Evolutionary conservation across 345 rosid genomes (phyloP).

Genomic region (Heritiera littoralis): DNA sequence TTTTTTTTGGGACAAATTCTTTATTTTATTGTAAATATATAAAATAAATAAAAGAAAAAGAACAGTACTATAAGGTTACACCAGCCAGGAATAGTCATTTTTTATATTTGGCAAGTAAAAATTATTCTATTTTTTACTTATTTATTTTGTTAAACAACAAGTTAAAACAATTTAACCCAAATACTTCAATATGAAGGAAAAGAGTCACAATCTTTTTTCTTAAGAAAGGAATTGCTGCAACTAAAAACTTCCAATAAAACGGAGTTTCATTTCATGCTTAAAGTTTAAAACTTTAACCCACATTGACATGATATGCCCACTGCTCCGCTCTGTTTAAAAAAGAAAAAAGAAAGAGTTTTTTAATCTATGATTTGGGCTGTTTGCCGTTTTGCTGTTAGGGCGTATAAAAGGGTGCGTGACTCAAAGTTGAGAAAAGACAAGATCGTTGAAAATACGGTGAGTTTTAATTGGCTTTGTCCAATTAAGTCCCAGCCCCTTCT

Average conservation of each 20-base stretch:
- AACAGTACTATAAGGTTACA: no score
- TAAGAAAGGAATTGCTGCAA: neutral
- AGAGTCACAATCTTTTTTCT: neutral
- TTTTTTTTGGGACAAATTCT: no score
- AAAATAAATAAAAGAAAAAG: no score
- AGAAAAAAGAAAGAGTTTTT: neutral
- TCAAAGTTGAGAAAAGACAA: constrained; percentile 24
- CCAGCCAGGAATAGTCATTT: no score
- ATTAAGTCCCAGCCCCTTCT: neutral
- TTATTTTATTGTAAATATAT: no score
- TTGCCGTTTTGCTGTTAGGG: constrained; percentile 22
- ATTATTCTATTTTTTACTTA: neutral
- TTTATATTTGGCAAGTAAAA: neutral
- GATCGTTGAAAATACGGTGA: constrained; percentile 33
- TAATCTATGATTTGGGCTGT: constrained; percentile 25
- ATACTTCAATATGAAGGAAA: neutral
- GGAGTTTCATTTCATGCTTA: neutral
- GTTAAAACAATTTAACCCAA: no score
- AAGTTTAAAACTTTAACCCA: neutral
- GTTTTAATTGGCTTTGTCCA: constrained; percentile 7
- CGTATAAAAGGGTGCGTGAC: constrained; percentile 39
- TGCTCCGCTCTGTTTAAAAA: no score
- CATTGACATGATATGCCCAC: no score
- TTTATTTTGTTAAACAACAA: no score
- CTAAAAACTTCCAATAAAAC: neutral